Evolutionary conservation across 202 grass and related monocot genomes (phyloP).

Genomic region (Digitaria exilis): DNA sequence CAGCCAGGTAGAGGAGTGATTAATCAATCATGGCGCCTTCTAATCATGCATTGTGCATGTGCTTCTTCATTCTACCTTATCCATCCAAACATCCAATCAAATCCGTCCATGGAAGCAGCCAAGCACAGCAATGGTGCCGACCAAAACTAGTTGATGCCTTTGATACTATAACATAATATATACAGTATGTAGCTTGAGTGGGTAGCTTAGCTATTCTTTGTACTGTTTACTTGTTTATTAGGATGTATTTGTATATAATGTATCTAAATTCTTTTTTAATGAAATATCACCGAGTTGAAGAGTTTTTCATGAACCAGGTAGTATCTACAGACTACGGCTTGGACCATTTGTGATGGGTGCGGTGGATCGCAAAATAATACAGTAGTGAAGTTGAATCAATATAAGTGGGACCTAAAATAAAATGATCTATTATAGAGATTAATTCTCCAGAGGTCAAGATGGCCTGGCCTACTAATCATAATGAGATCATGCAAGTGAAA

Average conservation of each 20-base stretch:
- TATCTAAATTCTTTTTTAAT: neutral
- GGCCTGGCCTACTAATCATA: neutral
- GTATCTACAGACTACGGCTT: neutral
- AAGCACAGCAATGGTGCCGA: neutral
- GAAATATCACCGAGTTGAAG: too few relatives aligned
- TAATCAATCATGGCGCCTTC: neutral
- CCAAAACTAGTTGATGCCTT: too few relatives aligned
- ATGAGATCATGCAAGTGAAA: neutral
- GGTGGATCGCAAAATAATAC: neutral
- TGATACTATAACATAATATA: too few relatives aligned
- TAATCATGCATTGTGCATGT: constrained; percentile 6
- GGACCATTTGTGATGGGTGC: neutral
- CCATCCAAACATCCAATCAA: constrained; percentile 17
- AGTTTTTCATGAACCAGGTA: neutral
- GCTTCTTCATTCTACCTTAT: constrained; percentile 2
- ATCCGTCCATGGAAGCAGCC: neutral
- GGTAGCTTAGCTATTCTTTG: too few relatives aligned
- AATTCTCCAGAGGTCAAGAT: neutral
- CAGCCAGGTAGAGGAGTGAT: too few relatives aligned
- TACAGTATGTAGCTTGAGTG: too few relatives aligned
- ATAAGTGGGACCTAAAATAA: too few relatives aligned
- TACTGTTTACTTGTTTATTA: too few relatives aligned
- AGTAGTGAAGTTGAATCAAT: too few relatives aligned
- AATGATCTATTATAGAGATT: neutral
- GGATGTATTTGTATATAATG: too few relatives aligned